Base-by-base conservation (phyloP, 495 filamentous ascomycete species). In the Articulospora tetracladia region DNA sequence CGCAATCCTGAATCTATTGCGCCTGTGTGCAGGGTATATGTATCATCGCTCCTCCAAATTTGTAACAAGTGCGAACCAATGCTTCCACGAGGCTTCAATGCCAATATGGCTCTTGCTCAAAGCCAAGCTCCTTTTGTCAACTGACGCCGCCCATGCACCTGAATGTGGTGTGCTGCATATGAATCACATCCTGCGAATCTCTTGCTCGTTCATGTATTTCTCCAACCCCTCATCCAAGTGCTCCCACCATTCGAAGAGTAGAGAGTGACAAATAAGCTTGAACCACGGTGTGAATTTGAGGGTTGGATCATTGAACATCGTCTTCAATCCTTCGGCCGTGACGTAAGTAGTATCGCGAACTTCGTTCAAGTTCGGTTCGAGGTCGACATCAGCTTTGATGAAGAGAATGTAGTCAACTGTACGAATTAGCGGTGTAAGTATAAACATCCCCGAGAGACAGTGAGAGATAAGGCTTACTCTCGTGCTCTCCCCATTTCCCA, bases 201-300 rank as follows among this genome's bases (percentile, higher is more conserved):
- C 77, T 70, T 81, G 87, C 77, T 98, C 92, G 63, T 87, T 86
- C 73, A 79, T 83, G 77, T 94, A 97, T 76, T 88, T 88, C 55
- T 96, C 91, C 63, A 98, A 76, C 6, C 86, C 81, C 25, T 81
- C 78, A 61, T 92, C 88, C 30, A 98, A 83, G 72, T 92, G 87
- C 67, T 86, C 83, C 94, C 94, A 99, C 94, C 94, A 99, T 72
- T 98, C 92, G 68, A 95, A 98, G 47, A 99, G 83, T 92, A 98
- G 90, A 53, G 90, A 92, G 65, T 97, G 74, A 80, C 95, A 99
- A 69, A 99, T 98, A 64, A 99, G 85, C 82, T 96, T 97, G 79
- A 99, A 99, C 94, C 94, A 99, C 0, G 94, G 94, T 7, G 94
- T 99, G 73, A 98, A 98, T 65, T 82, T 87, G 61, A 97, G 79